Base-by-base conservation (phyloP, 345 rosid species). In the Barbarea vulgaris region DNA sequence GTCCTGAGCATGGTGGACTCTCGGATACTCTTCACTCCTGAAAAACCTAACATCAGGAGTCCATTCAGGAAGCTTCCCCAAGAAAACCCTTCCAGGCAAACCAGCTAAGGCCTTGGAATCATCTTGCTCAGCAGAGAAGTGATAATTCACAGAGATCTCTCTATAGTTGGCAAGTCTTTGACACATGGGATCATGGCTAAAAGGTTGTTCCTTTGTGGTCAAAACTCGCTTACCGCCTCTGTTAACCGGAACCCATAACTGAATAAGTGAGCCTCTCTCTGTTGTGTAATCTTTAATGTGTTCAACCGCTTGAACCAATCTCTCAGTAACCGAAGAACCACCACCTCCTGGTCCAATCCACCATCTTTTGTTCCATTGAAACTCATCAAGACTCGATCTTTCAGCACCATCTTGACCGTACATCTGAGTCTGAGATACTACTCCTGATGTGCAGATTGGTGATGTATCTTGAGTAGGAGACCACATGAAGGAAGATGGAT, bases 11-110 rank as follows among this genome's bases (percentile, higher is more conserved):
- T 94, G 85, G 56, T 54, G 73, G n/a, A 91, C 84, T 64, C 97
- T 83, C 1, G 79, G 86, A 80, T 91, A 94, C 74, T 94, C 98
- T 10, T 94, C 97, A 12, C 91, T 88, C 82, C 74, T 85, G 69
- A 91, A 91, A 79, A 90, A 94, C 33, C 91, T 84, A 71, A 90
- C 97, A 85, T 94, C 97, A 27, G 97, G 98, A 52, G 95, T 91
- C 96, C 97, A 94, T 81, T 94, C 98, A 34, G 97, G 97, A 70
- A 88, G 84, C 83, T 88, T 87, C 61, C 84, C 84, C 81, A 91
- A 71, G 85, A 85, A 91, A 58, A 94, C 98, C 31, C 97, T 85
- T 27, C 96, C 89, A 36, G 98, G 97, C 80, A 91, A 51, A 58
- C 98, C 98, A 65, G 77, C 71, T 39, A 69, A 17, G 21, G 86